Evolutionary conservation across 1,284 basidiomycete genomes (phyloP).

Genomic region (Cryptococcus sp.): DNA sequence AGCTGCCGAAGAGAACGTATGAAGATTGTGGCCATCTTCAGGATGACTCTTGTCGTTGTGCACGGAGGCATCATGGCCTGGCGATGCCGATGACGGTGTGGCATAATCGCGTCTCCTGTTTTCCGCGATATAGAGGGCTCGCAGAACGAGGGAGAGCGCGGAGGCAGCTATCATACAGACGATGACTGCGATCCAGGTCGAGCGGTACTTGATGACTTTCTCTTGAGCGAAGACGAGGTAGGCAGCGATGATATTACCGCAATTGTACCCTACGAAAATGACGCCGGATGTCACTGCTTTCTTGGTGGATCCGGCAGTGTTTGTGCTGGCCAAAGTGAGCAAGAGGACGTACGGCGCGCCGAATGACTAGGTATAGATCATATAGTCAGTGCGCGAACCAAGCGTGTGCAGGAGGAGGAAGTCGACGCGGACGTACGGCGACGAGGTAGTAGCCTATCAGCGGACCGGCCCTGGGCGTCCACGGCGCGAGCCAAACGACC

Average conservation of each 20-base stretch:
- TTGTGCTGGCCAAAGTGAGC: conserved; percentile 54
- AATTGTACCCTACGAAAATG: conserved; percentile 55
- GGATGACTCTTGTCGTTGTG: conserved; percentile 12
- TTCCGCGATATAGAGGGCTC: conserved; percentile 43
- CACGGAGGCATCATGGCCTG: conserved; percentile 1
- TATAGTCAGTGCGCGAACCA: conserved; percentile 13
- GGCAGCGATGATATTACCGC: conserved; percentile 49
- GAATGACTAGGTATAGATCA: conserved; percentile 45
- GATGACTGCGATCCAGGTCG: conserved; percentile 56
- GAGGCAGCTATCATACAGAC: conserved; percentile 48
- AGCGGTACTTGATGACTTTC: conserved; percentile 52
- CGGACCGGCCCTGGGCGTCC: conserved; percentile 53
- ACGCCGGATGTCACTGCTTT: conserved; percentile 52
- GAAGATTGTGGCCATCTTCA: background rate
- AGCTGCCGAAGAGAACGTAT: conserved; percentile 14
- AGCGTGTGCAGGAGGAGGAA: background rate
- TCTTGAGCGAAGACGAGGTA: conserved; percentile 50
- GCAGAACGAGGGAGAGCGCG: conserved; percentile 41
- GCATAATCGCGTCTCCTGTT: conserved; percentile 36
- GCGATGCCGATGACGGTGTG: conserved; percentile 1
- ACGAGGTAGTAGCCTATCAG: conserved; percentile 57
- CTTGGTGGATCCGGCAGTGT: conserved; percentile 57
- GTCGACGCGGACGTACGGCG: conserved; percentile 19
- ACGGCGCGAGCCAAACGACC: conserved; percentile 55
- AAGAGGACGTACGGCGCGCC: conserved; percentile 58